These are phyloP conservation scores for Pichia cephalocereana DNA, from an alignment of 805 yeast genomes.

Conservation along the genomic window DNA sequence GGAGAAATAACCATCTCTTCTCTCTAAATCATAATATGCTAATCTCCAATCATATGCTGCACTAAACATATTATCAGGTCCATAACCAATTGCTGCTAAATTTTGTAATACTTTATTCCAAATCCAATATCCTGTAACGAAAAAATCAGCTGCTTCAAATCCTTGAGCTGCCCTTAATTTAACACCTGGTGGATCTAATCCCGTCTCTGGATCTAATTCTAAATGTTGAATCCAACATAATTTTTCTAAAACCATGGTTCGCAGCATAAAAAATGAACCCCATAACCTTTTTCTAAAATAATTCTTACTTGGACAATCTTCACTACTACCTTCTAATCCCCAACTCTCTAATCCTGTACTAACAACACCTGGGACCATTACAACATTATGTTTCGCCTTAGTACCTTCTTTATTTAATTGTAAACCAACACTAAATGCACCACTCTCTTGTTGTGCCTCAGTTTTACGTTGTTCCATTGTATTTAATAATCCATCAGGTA, in stretches of 20 bases:
- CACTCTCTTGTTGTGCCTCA: constrained; percentile 50
- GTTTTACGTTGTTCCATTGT: constrained; percentile 48
- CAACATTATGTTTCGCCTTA: constrained; percentile 62
- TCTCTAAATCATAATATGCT: constrained; percentile 80
- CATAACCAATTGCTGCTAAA: constrained; percentile 88
- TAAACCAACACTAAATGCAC: constrained; percentile 83
- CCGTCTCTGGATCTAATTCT: constrained; percentile 83
- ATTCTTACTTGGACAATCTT: constrained; percentile 71
- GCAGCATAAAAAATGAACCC: constrained; percentile 95
- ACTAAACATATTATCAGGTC: constrained; percentile 78
- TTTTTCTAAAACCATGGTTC: constrained; percentile 87
- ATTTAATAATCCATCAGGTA: constrained; percentile 58
- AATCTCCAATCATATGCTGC: constrained; percentile 97
- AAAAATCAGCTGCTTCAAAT: constrained; percentile 93
- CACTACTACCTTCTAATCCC: constrained; percentile 61
- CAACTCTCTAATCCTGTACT: constrained; percentile 94
- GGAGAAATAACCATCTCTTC: constrained; percentile 77
- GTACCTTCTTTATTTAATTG: constrained; percentile 42
- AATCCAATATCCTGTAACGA: constrained; percentile 96
- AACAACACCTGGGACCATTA: constrained; percentile 93
- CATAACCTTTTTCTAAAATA: constrained; percentile 89
- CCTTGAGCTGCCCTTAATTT: constrained; percentile 89
- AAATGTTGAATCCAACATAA: constrained; percentile 90
- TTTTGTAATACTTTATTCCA: constrained; percentile 97
- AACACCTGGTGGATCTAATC: constrained; percentile 81